Evolutionary conservation across 2,329 filamentous ascomycete species (phyloP), one percentile per base, ranked within the genome.

Genomic region (Xylariales sp.): DNA sequence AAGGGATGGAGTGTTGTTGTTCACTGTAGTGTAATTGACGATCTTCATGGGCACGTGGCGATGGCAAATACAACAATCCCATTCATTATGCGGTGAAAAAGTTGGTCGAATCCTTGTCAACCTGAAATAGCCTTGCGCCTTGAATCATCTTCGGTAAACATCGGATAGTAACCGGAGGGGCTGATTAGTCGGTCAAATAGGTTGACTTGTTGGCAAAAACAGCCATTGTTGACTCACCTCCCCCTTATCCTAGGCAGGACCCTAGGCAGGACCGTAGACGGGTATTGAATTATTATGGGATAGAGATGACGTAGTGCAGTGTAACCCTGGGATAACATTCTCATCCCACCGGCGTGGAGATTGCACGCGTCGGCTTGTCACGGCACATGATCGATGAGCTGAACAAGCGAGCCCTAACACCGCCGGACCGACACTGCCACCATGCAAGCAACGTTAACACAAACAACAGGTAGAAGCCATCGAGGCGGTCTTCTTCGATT

Each of bases 401-500:
- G 43, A 46, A 41, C 23, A 6, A 8, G n/a, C 16, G 3, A 56
- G 39, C n/a, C 28, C 48, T 53, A 54, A 54, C 48, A 54, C 36
- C n/a, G 49, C 12, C 10, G 14, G 39, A 23, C 6, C 23, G 18
- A 12, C 39, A 39, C 4, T 12, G 10, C 30, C 39, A 43, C 56
- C 49, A 60, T 34, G 55, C 3, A n/a, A 23, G 41, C 43, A 48
- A 55, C n/a, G 30, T 23, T 36, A 36, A 16, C 10, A 34, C 10
- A 12, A 18, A 28, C 10, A 18, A 36, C 45, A 50, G 60, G 65
- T 23, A 55, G 52, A 53, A 59, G 64, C 23, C 23, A 23, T 23
- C 23, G 23, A 23, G 23, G 23, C 23, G 64, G 78, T 82, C 65
- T 83, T 87, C 69, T 87, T 87, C 75, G 84, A 88, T 76, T 84